Evolutionary conservation across 495 filamentous ascomycete species (phyloP).

Genomic region (Neurospora sp.): DNA sequence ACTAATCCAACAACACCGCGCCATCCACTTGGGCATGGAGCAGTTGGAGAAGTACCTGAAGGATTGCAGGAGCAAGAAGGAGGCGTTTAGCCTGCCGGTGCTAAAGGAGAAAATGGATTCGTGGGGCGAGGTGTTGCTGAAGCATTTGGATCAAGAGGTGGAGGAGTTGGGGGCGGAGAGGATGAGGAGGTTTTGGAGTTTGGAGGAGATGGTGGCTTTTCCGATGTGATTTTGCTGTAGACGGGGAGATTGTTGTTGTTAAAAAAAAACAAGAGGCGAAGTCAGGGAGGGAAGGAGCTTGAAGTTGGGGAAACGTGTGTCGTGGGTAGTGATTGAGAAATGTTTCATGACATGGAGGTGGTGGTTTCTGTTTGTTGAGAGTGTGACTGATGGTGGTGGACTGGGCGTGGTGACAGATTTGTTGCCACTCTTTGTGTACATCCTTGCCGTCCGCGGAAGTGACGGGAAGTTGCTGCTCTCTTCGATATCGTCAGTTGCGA

Average conservation of each 20-base stretch:
- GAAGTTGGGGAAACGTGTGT: neutral
- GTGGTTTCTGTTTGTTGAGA: neutral
- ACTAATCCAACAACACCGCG: slow-evolving; percentile 65
- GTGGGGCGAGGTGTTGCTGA: slow-evolving; percentile 59
- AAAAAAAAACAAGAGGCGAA: neutral
- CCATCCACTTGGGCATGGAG: slow-evolving; percentile 77
- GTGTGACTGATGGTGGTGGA: neutral
- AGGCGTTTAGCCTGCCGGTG: slow-evolving; percentile 56
- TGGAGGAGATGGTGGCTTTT: slow-evolving; percentile 64
- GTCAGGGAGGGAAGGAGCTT: neutral
- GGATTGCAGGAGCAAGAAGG: slow-evolving; percentile 52
- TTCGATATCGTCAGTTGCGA: neutral
- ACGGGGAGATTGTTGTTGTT: too few relatives aligned
- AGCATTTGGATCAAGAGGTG: slow-evolving; percentile 68
- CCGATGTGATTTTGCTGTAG: slow-evolving; percentile 43
- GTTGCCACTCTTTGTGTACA: neutral
- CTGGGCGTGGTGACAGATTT: neutral
- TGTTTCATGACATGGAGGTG: neutral
- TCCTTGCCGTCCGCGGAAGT: neutral
- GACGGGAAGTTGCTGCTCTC: neutral
- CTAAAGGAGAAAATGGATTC: slow-evolving; percentile 58
- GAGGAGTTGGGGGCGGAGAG: slow-evolving; percentile 63
- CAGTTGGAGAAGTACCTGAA: slow-evolving; percentile 58
- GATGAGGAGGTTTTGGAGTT: slow-evolving; percentile 76
- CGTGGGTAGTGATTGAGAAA: neutral